Conservation (phyloP, 306 rosid genomes). For the Dalbergia cochinchinensis region DNA sequence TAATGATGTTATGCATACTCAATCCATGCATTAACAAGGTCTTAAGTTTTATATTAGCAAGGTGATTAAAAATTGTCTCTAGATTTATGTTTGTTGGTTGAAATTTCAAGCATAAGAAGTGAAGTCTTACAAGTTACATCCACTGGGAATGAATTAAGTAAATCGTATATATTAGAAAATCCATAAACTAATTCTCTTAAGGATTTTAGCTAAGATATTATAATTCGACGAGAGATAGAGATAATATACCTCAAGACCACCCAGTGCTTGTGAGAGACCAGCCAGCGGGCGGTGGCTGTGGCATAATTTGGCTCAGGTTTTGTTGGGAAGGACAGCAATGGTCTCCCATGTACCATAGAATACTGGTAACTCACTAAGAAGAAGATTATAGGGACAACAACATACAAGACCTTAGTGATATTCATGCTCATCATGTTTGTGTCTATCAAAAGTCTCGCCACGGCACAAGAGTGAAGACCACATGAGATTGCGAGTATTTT, state of each 20-base stretch:
- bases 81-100: too few relatives aligned
- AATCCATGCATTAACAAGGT: too few relatives aligned
- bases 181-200: too few relatives aligned
- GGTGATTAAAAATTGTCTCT: too few relatives aligned
- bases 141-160: too few relatives aligned
- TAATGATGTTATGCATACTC: too few relatives aligned
- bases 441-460: not conserved
- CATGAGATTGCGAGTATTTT: not conserved
- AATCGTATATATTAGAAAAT: too few relatives aligned
- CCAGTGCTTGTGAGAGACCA: conserved; percentile 72
- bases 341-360: conserved; percentile 50
- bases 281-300: conserved; percentile 78
- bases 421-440: conserved; percentile 36
- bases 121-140: too few relatives aligned
- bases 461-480: not conserved
- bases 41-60: too few relatives aligned
- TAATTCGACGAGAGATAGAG: not conserved
- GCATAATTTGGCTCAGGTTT: conserved; percentile 72
- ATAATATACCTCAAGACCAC: conserved; percentile 65
- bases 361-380: conserved; percentile 40
- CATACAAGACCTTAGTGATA: not conserved
- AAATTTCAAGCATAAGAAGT: too few relatives aligned
- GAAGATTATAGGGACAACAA: conserved; percentile 29
- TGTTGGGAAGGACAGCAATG: conserved; percentile 12
- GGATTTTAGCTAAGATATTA: too few relatives aligned